A percentile compares a stretch with the other conserved stretches of the same genome.
Conservation (phyloP, 2,329 filamentous ascomycete genomes). For the Lasiodiplodia hormozganensis region DNA sequence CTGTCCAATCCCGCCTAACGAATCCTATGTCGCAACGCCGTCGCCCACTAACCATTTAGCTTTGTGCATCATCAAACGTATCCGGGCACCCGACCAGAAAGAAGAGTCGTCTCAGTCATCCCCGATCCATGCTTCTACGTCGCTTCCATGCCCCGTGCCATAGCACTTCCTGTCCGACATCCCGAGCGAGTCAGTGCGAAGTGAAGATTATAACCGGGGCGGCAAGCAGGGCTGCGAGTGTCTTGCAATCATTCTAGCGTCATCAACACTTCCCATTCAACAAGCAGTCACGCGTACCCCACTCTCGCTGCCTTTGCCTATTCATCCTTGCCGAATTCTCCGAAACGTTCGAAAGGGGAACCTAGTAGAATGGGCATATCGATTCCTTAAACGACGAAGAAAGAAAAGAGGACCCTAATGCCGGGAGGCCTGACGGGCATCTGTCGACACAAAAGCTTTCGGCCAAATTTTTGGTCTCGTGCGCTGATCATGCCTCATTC, state of each 20-base stretch:
- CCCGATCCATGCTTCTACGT: background rate
- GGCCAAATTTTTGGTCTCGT: background rate
- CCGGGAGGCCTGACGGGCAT: background rate
- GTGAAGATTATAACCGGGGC: background rate
- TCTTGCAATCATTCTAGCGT: background rate
- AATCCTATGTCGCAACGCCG: background rate
- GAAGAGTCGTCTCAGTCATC: background rate
- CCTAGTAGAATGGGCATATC: background rate
- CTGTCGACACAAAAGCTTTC: background rate
- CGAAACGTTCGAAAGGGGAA: background rate
- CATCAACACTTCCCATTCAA: background rate
- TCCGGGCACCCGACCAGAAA: background rate
- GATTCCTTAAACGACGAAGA: background rate
- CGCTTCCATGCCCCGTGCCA: background rate
- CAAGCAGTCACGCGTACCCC: background rate
- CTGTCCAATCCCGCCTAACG: background rate
- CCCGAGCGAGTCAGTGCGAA: background rate
- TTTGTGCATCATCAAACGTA: slow-evolving; percentile 2
- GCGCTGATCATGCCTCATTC: background rate
- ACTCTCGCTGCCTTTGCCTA: background rate
- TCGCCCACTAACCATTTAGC: background rate
- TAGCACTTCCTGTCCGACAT: background rate
- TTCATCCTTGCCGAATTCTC: background rate
- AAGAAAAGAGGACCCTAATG: background rate
- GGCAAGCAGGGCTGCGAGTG: background rate